Base-by-base conservation (phyloP, 1,139 yeast species). In the Yamadazyma trypodendri region DNA sequence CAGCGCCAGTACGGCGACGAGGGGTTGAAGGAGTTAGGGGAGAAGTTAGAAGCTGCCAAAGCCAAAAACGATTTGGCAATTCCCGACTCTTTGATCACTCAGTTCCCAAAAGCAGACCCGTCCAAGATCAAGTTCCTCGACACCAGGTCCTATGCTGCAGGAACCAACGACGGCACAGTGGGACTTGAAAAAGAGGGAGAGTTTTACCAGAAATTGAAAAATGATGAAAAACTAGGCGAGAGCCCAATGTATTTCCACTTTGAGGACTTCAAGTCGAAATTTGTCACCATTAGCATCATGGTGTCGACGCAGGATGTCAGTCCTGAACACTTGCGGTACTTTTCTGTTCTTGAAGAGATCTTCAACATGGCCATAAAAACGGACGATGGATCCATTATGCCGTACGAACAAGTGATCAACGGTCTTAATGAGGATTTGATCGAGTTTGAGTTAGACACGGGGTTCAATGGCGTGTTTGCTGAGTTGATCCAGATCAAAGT, bases 191-290 rank as follows among this genome's bases (percentile, higher is more conserved):
- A 44, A 4, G 44, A 54, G 32, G 63, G 58, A 35, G 42, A 42
- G 1, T 51, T 77, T 28, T 53, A 58, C 37, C 48, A 65, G 32
- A 53, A 60, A 33, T 56, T 61, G 43, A 36, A 35, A 50, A 46
- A 51, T 1, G 78, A 72, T 43, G 81, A 84, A 7, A 81, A 83
- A 7, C 14, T 35, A 9, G 46, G 50, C 1, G 64, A 72, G 27
- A 74, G 83, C 47, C 90, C 95, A 6, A 59, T 89, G 28, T 82
- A 79, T 46, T 60, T 89, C 38, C 95, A 89, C 54, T 75, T 85
- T 50, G 97, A 92, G 60, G 78, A 83, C 45, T 84, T 78, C 56
- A 75, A 80, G 39, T 86, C 97, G 2, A 81, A 85, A 52, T 92
- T 92, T 57, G 78, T 87, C 17, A 79, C 85, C n/a, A 69, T 88